Percentiles rank a stretch among this genome's conserved stretches.
Evolutionary conservation across 192 early-diverging fungal species (phyloP).

Genomic region (Coemansia sp.): DNA sequence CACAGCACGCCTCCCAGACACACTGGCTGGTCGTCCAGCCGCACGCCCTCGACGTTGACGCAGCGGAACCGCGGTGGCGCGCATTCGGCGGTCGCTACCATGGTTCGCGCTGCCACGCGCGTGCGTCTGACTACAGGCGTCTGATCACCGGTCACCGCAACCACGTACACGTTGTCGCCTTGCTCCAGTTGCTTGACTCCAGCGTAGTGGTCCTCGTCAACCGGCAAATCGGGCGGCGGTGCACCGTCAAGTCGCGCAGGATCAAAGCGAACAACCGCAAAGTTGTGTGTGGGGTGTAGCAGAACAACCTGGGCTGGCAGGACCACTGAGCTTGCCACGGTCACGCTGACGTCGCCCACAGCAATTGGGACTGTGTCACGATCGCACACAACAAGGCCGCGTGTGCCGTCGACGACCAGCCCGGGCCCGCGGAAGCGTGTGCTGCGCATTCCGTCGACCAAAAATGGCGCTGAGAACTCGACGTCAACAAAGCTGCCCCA

Average conservation of each 20-base stretch:
- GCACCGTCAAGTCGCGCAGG: constrained; percentile 69
- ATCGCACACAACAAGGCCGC: constrained; percentile 79
- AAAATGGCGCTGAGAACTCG: constrained; percentile 77
- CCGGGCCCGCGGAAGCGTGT: constrained; percentile 62
- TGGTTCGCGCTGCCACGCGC: constrained; percentile 39
- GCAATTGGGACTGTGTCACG: constrained; percentile 86
- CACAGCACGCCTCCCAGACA: constrained; percentile 71
- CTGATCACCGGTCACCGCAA: constrained; percentile 63
- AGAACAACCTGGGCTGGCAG: constrained; percentile 78
- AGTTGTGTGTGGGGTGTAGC: constrained; percentile 91
- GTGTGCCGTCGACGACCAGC: constrained; percentile 73
- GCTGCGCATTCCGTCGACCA: constrained; percentile 72
- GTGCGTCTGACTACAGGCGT: constrained; percentile 60
- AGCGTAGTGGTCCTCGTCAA: constrained; percentile 37
- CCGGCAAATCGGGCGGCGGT: constrained; percentile 62
- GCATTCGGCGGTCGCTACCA: constrained; percentile 69
- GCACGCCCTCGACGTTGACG: constrained; percentile 74
- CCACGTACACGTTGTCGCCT: constrained; percentile 64
- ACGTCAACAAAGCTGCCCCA: constrained; percentile 83
- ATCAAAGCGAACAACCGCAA: constrained; percentile 80
- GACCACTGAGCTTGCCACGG: constrained; percentile 86
- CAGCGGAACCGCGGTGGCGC: constrained; percentile 73
- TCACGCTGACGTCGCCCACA: constrained; percentile 84
- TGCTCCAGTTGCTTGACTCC: constrained; percentile 35
- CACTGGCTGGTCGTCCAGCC: constrained; percentile 65